Percentiles rank a stretch among this genome's conserved stretches.
These are phyloP conservation scores for Acidiella bohemica DNA, from an alignment of 495 filamentous ascomycete genomes.

Conservation along the genomic window DNA sequence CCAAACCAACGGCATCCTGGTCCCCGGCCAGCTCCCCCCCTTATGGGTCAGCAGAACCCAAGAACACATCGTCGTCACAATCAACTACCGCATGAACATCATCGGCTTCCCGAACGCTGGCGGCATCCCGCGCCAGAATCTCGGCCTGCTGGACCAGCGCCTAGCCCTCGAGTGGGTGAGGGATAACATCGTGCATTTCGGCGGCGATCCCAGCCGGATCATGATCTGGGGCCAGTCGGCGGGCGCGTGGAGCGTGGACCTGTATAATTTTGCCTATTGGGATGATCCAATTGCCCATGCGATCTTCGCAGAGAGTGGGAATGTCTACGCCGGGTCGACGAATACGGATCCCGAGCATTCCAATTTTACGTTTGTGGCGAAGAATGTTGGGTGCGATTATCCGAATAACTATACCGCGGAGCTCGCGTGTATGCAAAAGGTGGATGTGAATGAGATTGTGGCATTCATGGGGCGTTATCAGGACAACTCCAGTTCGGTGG, in stretches of 20 bases:
- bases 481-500: constrained; percentile 4
- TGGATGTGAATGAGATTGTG: constrained; percentile 30
- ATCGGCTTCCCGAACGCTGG: constrained; percentile 46
- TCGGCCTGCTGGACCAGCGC: constrained; percentile 53
- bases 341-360: constrained; percentile 8
- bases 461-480: constrained; percentile 24
- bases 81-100: constrained; percentile 50
- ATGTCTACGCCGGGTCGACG: constrained; percentile 1
- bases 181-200: constrained; percentile 4
- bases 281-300: constrained; percentile 24
- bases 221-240: constrained; percentile 33
- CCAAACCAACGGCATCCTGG: constrained; percentile 29
- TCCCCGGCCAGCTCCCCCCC: constrained; percentile 34
- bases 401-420: constrained; percentile 26
- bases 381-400: constrained; percentile 33
- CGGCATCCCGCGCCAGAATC: constrained; percentile 25
- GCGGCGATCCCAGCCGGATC: constrained; percentile 20
- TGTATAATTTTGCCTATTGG: constrained; percentile 14
- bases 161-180: constrained; percentile 31
- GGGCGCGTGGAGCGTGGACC: constrained; percentile 12
- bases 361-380: constrained; percentile 35
- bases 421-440: constrained; percentile 35
- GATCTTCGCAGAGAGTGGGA: constrained; percentile 21
- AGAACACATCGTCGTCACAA: constrained; percentile 44
- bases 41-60: constrained; percentile 33